Evolutionary conservation across 345 rosid genomes (phyloP), one percentile per base, ranked within the genome.

Genomic region (Acer campestre): DNA sequence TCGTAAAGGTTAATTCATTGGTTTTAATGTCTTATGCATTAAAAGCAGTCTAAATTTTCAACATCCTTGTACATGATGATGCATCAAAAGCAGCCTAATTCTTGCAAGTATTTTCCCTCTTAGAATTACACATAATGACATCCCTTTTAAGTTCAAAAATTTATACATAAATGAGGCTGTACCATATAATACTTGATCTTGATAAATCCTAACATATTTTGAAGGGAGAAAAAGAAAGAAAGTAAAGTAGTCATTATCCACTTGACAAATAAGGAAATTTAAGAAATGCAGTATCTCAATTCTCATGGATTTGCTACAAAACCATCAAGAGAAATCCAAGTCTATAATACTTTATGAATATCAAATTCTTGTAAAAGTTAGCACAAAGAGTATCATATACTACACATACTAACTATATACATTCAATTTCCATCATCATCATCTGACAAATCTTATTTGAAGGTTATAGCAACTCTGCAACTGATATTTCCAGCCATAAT

Each of bases 331-430:
- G 53, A 48, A 74, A 23, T 25, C 2, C 1, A 25, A 10, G 18
- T 63, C 44, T 3, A 4, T 10, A 46, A n/a, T 51, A 35, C 61
- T 27, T 55, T 48, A 42, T 70, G 29, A 63, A 46, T 7, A 31
- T 76, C 75, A 44, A 71, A 63, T 56, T 72, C 25, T 48, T 70
- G 58, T 1, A 61, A 56, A 2, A 29, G 78, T 74, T 46, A 31
- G 72, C 56, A 73, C 56, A 62, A 76, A 51, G 42, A 49, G 61
- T 56, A 56, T 8, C 7, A 68, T 10, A 51, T 77, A 49, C 77
- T 68, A 70, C 44, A 77, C 75, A 70, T 69, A 44, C 61, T 3
- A 42, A 48, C 53, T 40, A 40, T 75, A 49, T 44, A 71, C 75
- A 25, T 74, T 18, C 48, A 31, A 31, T 9, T 62, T 75, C 51